phyloP scores from a whole-genome alignment of 2,329 filamentous ascomycete genomes.

The Xylaria sp. region DNA sequence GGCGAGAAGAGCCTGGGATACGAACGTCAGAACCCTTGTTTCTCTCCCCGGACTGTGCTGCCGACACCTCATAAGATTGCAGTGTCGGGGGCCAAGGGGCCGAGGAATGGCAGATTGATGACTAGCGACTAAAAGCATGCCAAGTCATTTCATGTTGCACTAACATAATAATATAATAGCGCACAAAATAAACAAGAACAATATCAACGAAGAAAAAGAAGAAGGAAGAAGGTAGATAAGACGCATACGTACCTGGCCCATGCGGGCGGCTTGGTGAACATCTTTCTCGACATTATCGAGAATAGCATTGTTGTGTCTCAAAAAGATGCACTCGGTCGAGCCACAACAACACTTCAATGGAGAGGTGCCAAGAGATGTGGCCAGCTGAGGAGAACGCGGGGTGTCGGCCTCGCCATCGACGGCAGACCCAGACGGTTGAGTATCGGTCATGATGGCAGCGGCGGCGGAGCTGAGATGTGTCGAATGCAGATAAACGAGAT shows the following conservation, averaged over 20 bases:
- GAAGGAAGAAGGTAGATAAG: neutral
- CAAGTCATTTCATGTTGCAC: slow-evolving; percentile 24
- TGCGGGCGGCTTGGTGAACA: slow-evolving; percentile 83
- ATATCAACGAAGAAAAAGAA: neutral
- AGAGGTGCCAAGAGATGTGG: slow-evolving; percentile 46
- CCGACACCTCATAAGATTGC: slow-evolving; percentile 20
- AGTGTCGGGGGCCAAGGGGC: slow-evolving; percentile 33
- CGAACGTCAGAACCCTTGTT: slow-evolving; percentile 70
- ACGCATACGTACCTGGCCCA: slow-evolving; percentile 83
- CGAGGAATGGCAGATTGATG: slow-evolving; percentile 44
- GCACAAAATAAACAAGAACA: neutral
- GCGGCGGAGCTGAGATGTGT: slow-evolving; percentile 24
- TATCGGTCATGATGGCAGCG: slow-evolving; percentile 32
- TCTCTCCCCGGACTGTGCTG: slow-evolving; percentile 12
- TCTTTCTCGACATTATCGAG: slow-evolving; percentile 87
- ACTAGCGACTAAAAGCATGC: slow-evolving; percentile 14
- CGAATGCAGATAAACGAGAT: slow-evolving; percentile 17
- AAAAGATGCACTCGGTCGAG: slow-evolving; percentile 78
- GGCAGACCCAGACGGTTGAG: slow-evolving; percentile 21
- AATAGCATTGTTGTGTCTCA: slow-evolving; percentile 81
- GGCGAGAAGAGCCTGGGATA: slow-evolving; percentile 84
- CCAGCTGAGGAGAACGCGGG: slow-evolving; percentile 23
- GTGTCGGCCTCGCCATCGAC: slow-evolving; percentile 28
- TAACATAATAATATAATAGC: neutral
- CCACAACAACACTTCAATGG: slow-evolving; percentile 85